Evolutionary conservation across 495 filamentous ascomycete species (phyloP), one percentile per base, ranked within the genome.

Genomic region (Aspergillus taichungensis): DNA sequence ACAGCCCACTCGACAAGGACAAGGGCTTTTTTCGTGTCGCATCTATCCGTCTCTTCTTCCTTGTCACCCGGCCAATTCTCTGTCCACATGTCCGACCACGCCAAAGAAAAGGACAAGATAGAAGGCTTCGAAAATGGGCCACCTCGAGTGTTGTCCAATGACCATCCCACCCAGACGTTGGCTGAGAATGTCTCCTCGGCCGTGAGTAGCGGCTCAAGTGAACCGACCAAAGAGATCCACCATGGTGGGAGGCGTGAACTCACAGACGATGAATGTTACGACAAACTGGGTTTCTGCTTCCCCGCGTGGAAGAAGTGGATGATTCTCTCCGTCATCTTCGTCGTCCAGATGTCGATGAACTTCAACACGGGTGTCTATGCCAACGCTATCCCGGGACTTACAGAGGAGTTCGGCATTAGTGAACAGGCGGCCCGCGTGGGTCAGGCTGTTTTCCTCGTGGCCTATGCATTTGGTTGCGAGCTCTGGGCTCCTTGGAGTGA

Each of bases 401-500:
- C 74, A 8, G 55, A 73, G 13, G 60, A 81, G 30, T 84, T 81
- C 56, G 38, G 61, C 12, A 72, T 85, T 40, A 76, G 72, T 50
- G 58, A 57, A 13, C 77, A 83, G 52, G 73, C 69, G 0, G 81
- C 79, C 6, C 69, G 81, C 18, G 53, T 69, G 12, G 79, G 79
- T 27, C 75, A 78, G 14, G 70, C 75, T 43, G 69, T 80, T 46
- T 87, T 84, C 64, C 67, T 87, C 18, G 59, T 84, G 42, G 56
- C 71, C n/a, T 85, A 85, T 53, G 82, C 78, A 18, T 84, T 87
- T 50, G 83, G 83, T 5, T 85, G 80, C 56, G 83, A 85, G 57
- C 65, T 87, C 0, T 87, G 82, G 82, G 83, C 83, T 0, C 83
- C 83, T 0, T 87, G 81, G 81, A 78, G 72, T 28, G 83, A 87